phyloP scores from a whole-genome alignment of 805 yeast genomes.

The Yarrowia divulgata region DNA sequence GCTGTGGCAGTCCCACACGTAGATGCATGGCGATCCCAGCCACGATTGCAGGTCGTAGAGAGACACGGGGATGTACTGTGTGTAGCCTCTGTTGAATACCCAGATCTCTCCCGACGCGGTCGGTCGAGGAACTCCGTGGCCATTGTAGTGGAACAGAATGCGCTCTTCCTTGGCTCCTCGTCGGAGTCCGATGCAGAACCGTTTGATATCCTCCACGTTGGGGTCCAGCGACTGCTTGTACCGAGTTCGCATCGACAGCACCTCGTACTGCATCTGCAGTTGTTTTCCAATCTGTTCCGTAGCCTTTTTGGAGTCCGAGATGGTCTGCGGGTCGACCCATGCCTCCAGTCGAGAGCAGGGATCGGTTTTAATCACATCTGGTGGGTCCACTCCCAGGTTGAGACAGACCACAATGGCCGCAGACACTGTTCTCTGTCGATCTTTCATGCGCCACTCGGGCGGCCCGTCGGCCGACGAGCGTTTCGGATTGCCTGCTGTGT shows the following conservation, averaged over 20 bases:
- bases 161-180: conserved; percentile 93
- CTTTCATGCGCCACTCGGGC: conserved; percentile 91
- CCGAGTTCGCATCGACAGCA: conserved; percentile 82
- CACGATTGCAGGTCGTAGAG: conserved; percentile 94
- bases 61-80: conserved; percentile 96
- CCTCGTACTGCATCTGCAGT: conserved; percentile 87
- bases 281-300: conserved; percentile 89
- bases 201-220: conserved; percentile 90
- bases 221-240: conserved; percentile 94
- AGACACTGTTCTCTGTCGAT: conserved; percentile 88
- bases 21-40: conserved; percentile 97
- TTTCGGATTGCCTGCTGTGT: conserved; percentile 81
- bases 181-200: conserved; percentile 87
- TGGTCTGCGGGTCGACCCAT: conserved; percentile 87
- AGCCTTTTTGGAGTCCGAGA: conserved; percentile 87
- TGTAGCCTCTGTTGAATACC: conserved; percentile 97
- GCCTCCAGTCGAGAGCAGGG: conserved; percentile 93
- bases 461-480: conserved; percentile 55
- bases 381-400: conserved; percentile 96
- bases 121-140: conserved; percentile 98
- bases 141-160: conserved; percentile 92
- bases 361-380: conserved; percentile 89
- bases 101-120: conserved; percentile 96
- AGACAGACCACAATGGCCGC: conserved; percentile 92
- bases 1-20: conserved; percentile 91